These are phyloP conservation scores for Brettanomyces sp. DNA, from an alignment of 805 yeast species.

Conservation along the genomic window DNA sequence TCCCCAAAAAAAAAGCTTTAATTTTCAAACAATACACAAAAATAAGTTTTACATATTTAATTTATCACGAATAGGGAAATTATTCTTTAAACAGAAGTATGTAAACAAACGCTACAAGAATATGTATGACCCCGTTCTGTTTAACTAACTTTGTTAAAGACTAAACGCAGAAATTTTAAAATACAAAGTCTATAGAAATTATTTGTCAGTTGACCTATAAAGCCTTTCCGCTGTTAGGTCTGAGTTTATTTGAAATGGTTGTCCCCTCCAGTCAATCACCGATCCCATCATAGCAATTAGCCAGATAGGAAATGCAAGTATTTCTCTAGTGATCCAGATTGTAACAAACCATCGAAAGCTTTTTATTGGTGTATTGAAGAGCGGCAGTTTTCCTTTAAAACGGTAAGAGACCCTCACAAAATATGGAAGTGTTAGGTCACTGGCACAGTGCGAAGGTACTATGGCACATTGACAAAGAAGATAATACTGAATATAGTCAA, in stretches of 20 bases:
- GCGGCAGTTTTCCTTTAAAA: background rate
- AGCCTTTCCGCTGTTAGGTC: constrained; percentile 62
- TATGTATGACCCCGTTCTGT: no score
- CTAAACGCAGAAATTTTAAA: no score
- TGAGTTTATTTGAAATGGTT: constrained; percentile 60
- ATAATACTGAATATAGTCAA: constrained; percentile 55
- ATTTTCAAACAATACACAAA: no score
- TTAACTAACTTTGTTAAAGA: no score
- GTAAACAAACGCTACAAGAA: no score
- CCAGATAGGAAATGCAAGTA: constrained; percentile 80
- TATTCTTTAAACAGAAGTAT: no score
- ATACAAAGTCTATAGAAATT: background rate
- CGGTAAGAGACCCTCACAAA: no score
- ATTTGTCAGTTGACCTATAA: background rate
- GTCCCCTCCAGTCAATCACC: constrained; percentile 69
- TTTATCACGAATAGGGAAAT: no score
- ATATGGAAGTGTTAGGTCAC: no score
- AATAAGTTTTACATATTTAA: no score
- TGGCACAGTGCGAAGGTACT: background rate
- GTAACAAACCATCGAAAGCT: constrained; percentile 19
- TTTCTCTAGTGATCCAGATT: constrained; percentile 63
- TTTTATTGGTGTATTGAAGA: constrained; percentile 1
- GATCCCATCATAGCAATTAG: constrained; percentile 69
- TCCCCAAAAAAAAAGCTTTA: no score
- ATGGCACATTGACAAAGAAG: constrained; percentile 26